Percentiles rank a stretch among this genome's conserved stretches.
Conservation (phyloP, 768 basidiomycete species). For the Naematelia encephala region DNA sequence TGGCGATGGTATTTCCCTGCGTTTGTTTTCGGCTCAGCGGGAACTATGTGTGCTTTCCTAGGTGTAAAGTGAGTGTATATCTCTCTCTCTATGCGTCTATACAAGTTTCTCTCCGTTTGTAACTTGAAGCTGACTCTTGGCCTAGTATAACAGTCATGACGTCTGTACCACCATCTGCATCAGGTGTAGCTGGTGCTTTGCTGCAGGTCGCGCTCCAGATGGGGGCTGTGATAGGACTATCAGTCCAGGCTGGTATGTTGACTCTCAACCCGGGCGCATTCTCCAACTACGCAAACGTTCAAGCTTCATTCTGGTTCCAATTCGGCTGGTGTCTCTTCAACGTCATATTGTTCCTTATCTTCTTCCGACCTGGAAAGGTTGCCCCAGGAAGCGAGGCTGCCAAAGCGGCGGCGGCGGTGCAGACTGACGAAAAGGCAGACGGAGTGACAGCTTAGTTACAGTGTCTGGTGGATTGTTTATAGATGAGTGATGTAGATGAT, state of each 20-base stretch:
- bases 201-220: constrained; percentile 43
- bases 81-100: background rate
- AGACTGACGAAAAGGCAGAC: too few relatives aligned
- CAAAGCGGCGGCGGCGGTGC: background rate
- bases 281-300: constrained; percentile 19
- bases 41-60: constrained; percentile 29
- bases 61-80: constrained; percentile 21
- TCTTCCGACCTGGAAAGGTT: constrained; percentile 17
- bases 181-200: constrained; percentile 44
- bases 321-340: constrained; percentile 19
- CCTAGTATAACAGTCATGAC: constrained; percentile 42
- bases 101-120: too few relatives aligned
- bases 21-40: constrained; percentile 29
- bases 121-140: constrained; percentile 6
- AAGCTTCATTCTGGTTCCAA: constrained; percentile 18
- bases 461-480: too few relatives aligned
- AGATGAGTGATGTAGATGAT: too few relatives aligned
- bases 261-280: constrained; percentile 22
- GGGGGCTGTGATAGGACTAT: constrained; percentile 57
- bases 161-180: constrained; percentile 37
- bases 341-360: constrained; percentile 15
- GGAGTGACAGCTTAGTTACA: too few relatives aligned
- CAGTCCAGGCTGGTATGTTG: constrained; percentile 52
- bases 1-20: constrained; percentile 37
- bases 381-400: background rate